Evolutionary conservation across 805 yeast genomes (phyloP).

Genomic region (Sugiyamaella chiloensis): DNA sequence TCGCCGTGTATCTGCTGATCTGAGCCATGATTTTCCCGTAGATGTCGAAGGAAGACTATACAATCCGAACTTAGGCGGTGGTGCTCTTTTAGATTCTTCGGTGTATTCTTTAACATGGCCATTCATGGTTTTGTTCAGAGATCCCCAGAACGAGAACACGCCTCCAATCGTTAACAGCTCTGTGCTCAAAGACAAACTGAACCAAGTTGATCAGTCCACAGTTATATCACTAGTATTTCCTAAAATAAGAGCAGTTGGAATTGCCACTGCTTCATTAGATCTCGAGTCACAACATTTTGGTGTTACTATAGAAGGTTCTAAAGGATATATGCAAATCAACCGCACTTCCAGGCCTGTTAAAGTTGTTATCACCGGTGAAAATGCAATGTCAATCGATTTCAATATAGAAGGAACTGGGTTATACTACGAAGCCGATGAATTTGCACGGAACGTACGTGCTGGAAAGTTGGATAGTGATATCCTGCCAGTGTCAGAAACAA

Average conservation of each 20-base stretch:
- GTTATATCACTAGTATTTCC: conserved; percentile 18
- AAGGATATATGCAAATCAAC: conserved; percentile 12
- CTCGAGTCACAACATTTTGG: conserved; percentile 7
- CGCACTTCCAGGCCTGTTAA: conserved; percentile 4
- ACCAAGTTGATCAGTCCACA: conserved; percentile 21
- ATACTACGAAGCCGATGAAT: conserved; percentile 3
- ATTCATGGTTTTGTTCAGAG: conserved; percentile 18
- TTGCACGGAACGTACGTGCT: background rate
- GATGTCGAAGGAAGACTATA: conserved; percentile 19
- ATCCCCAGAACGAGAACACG: conserved; percentile 19
- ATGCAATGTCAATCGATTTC: background rate
- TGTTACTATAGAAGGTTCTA: conserved; percentile 15
- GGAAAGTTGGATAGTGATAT: background rate
- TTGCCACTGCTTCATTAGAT: conserved; percentile 15
- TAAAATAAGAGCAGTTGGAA: conserved; percentile 14
- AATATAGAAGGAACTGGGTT: conserved; percentile 1
- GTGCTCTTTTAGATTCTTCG: conserved; percentile 55
- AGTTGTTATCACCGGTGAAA: background rate
- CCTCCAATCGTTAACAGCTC: conserved; percentile 15
- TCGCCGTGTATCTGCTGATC: conserved; percentile 43
- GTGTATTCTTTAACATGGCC: conserved; percentile 48
- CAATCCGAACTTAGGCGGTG: conserved; percentile 50
- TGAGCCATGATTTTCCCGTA: conserved; percentile 39
- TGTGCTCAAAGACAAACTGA: conserved; percentile 17
- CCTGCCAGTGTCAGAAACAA: background rate